These are phyloP conservation scores for Fagopyrum tataricum DNA, from an alignment of 148 eudicot species.

Conservation along the genomic window DNA sequence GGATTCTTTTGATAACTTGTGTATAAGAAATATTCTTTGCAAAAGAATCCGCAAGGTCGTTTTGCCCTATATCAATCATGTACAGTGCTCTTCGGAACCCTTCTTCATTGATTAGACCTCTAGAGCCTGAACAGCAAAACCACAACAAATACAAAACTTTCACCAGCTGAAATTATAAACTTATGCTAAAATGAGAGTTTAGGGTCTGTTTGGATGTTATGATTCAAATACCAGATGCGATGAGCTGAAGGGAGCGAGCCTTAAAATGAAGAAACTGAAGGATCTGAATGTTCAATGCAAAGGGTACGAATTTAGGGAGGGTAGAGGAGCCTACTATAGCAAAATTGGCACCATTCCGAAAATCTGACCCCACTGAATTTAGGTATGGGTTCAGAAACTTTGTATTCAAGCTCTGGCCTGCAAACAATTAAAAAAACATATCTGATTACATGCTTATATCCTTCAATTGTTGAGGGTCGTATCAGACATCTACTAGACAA, in stretches of 20 bases:
- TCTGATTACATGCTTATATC: neutral
- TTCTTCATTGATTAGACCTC: constrained; percentile 30
- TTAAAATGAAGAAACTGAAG: constrained; percentile 75
- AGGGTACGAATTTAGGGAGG: constrained; percentile 58
- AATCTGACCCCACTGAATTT: constrained; percentile 62
- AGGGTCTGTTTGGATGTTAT: too few relatives aligned
- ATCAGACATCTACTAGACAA: neutral
- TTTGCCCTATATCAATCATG: constrained; percentile 93
- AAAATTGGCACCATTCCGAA: constrained; percentile 75
- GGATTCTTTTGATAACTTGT: constrained; percentile 62
- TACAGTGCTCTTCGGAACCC: constrained; percentile 64
- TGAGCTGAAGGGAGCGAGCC: constrained; percentile 59
- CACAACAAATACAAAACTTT: too few relatives aligned
- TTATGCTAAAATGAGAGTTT: too few relatives aligned
- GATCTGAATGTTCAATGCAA: constrained; percentile 61
- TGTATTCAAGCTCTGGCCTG: constrained; percentile 74
- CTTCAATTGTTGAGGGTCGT: neutral
- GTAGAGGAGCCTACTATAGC: constrained; percentile 76
- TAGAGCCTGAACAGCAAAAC: constrained; percentile 26
- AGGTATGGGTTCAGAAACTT: constrained; percentile 64
- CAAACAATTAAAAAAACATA: constrained; percentile 13
- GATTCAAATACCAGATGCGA: constrained; percentile 33
- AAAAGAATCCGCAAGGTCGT: constrained; percentile 73
- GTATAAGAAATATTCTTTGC: constrained; percentile 50
- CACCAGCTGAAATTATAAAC: too few relatives aligned